Conservation (phyloP, 129 eudicot species). For the Mikania micrantha region DNA sequence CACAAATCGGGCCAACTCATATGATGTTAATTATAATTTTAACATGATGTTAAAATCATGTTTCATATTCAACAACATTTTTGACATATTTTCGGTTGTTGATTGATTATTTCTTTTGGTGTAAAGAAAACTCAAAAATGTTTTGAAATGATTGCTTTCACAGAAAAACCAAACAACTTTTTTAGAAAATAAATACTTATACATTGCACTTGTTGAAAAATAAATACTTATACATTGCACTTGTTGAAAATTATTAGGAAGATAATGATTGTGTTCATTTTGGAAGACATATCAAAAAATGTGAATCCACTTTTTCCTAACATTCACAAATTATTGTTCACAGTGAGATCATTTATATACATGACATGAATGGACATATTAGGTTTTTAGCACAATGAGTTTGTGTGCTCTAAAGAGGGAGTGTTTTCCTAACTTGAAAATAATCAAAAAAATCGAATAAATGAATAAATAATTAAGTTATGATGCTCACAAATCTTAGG, state of each 20-base stretch:
- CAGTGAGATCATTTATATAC: not conserved
- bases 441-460: too few species aligned
- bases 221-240: not conserved
- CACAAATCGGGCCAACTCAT: too few species aligned
- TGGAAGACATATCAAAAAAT: not conserved
- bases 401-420: not conserved
- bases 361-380: not conserved
- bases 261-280: not conserved
- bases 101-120: not conserved
- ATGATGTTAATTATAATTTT: too few species aligned
- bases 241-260: not conserved
- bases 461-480: too few species aligned
- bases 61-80: not conserved
- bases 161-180: too few species aligned
- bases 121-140: not conserved
- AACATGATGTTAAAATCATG: too few species aligned
- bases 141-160: not conserved
- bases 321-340: not conserved
- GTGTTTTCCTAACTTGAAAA: not conserved
- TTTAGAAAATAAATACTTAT: too few species aligned
- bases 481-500: too few species aligned
- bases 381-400: not conserved
- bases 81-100: not conserved
- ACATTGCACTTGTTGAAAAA: too few species aligned
- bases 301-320: not conserved